Evolutionary conservation across 208 protist genomes (phyloP).

Genomic region (Blechomonas ayalai): DNA sequence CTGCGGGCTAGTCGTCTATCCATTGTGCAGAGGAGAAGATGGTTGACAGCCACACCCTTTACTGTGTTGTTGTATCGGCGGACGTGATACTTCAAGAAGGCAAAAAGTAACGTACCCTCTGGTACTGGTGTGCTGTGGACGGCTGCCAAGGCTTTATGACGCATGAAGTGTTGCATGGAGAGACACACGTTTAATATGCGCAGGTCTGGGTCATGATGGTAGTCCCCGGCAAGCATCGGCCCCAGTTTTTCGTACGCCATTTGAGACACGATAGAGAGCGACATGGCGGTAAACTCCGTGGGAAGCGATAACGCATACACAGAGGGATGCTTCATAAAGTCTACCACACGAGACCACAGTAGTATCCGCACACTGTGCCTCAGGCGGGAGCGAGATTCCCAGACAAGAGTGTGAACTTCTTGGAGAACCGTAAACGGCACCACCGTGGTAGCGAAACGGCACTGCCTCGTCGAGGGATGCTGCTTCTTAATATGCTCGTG

Average conservation of each 20-base stretch:
- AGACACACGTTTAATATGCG: slow-evolving; percentile 76
- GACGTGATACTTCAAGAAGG: slow-evolving; percentile 81
- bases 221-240: slow-evolving; percentile 12
- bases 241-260: slow-evolving; percentile 59
- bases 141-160: slow-evolving; percentile 11
- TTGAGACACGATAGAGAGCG: slow-evolving; percentile 39
- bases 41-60: slow-evolving; percentile 36
- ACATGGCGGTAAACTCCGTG: slow-evolving; percentile 45
- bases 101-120: slow-evolving; percentile 68
- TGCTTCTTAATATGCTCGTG: slow-evolving; percentile 40
- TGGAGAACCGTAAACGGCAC: slow-evolving; percentile 76
- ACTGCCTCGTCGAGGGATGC: slow-evolving; percentile 27
- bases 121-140: slow-evolving; percentile 26
- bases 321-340: slow-evolving; percentile 33
- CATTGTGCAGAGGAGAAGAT: slow-evolving; percentile 67
- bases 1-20: slow-evolving; percentile 57
- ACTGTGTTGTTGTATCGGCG: slow-evolving; percentile 64
- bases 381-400: slow-evolving; percentile 27
- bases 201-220: slow-evolving; percentile 56
- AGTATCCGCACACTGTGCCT: slow-evolving; percentile 29
- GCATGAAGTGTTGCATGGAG: slow-evolving; percentile 56
- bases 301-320: slow-evolving; percentile 49
- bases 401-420: slow-evolving; percentile 59
- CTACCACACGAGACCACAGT: slow-evolving; percentile 61
- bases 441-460: slow-evolving; percentile 20